These are phyloP conservation scores for Chrysoporthe austroafricana DNA, from an alignment of 2,329 filamentous ascomycete genomes.

Conservation along the genomic window DNA sequence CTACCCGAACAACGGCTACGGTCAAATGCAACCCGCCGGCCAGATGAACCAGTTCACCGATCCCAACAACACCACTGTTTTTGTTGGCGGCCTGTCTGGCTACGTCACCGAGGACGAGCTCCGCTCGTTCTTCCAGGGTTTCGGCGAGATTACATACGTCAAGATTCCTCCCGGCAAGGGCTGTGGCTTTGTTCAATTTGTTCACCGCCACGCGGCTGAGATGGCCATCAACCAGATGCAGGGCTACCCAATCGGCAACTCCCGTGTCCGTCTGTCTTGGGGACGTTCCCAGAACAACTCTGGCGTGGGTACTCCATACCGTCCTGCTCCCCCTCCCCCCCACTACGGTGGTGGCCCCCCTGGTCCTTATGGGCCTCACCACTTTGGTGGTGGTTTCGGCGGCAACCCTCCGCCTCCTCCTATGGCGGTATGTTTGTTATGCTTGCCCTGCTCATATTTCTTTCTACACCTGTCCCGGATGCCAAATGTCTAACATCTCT, in stretches of 20 bases:
- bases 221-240: constrained; percentile 99
- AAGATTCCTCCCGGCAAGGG: constrained; percentile 99
- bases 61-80: constrained; percentile 99
- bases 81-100: constrained; percentile 93
- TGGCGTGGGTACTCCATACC: constrained; percentile 94
- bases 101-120: constrained; percentile 99
- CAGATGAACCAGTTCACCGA: constrained; percentile 99
- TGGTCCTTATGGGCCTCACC: constrained; percentile 50
- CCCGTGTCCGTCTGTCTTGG: constrained; percentile 95
- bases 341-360: constrained; percentile 52
- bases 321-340: constrained; percentile 76
- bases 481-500: constrained; percentile 2
- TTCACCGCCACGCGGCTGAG: constrained; percentile 96
- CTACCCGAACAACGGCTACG: constrained; percentile 28
- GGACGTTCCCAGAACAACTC: constrained; percentile 99
- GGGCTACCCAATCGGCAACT: constrained; percentile 98
- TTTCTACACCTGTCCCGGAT: constrained; percentile 1
- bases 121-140: constrained; percentile 99
- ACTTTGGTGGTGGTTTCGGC: constrained; percentile 45
- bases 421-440: constrained; percentile 26
- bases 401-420: constrained; percentile 27
- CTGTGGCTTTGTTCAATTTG: constrained; percentile 98
- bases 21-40: constrained; percentile 42
- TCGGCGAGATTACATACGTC: constrained; percentile 99
- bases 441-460: constrained; percentile 18